Conservation (phyloP, 768 basidiomycete genomes). For the Mycena rosella region DNA sequence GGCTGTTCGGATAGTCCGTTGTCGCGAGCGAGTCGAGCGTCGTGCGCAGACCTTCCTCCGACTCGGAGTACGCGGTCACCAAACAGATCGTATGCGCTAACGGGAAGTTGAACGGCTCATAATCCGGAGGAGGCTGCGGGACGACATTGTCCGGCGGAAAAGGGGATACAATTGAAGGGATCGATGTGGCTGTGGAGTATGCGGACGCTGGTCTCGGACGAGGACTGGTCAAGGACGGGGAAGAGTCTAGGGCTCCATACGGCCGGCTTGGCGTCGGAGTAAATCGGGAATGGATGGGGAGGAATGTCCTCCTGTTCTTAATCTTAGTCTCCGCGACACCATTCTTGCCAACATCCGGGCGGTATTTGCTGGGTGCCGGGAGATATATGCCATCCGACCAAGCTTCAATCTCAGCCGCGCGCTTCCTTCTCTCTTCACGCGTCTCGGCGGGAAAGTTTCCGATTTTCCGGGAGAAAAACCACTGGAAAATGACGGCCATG, state of each 20-base stretch:
- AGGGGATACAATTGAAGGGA: constrained; percentile 88
- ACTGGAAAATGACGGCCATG: constrained; percentile 97
- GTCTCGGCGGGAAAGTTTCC: constrained; percentile 95
- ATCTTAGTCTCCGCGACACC: constrained; percentile 64
- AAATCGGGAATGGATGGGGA: constrained; percentile 80
- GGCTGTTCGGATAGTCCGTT: constrained; percentile 98
- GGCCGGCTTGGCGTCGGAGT: constrained; percentile 77
- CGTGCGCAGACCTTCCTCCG: constrained; percentile 94
- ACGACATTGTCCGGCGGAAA: constrained; percentile 94
- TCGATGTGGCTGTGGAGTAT: constrained; percentile 83
- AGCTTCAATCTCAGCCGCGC: constrained; percentile 93
- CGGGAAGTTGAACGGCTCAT: constrained; percentile 96
- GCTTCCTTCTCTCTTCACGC: constrained; percentile 90
- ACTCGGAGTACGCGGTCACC: constrained; percentile 98
- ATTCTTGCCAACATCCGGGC: constrained; percentile 88
- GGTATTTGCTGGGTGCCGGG: constrained; percentile 89
- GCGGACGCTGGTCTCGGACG: constrained; percentile 79
- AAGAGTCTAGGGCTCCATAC: constrained; percentile 75
- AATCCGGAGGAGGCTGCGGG: constrained; percentile 91
- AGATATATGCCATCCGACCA: constrained; percentile 98
- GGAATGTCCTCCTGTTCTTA: constrained; percentile 67
- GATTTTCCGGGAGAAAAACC: constrained; percentile 97
- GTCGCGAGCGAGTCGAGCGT: constrained; percentile 99
- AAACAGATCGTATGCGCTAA: constrained; percentile 94
- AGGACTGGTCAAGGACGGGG: constrained; percentile 59